These are phyloP conservation scores for Tephrocybe rancida DNA, from an alignment of 768 basidiomycete species.

Conservation along the genomic window DNA sequence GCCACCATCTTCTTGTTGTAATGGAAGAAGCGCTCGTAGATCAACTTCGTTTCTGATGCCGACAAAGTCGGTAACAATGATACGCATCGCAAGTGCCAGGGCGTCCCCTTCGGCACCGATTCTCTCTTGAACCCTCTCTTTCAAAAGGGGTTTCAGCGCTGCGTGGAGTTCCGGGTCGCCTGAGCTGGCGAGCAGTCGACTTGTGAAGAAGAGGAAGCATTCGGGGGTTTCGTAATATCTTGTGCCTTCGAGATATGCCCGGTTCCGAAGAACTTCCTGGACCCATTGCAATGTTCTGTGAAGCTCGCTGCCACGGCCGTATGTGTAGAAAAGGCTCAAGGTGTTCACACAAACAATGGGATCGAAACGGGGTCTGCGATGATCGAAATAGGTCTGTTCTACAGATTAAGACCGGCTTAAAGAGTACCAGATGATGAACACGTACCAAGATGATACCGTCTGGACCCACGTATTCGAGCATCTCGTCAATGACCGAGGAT, in stretches of 20 bases:
- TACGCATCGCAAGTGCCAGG: slow-evolving; percentile 58
- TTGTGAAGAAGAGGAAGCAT: slow-evolving; percentile 54
- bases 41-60: slow-evolving; percentile 47
- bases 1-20: slow-evolving; percentile 58
- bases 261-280: slow-evolving; percentile 47
- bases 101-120: slow-evolving; percentile 52
- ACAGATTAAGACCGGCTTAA: slow-evolving; percentile 4
- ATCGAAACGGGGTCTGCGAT: slow-evolving; percentile 51
- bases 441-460: slow-evolving; percentile 55
- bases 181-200: slow-evolving; percentile 41
- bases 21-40: slow-evolving; percentile 40
- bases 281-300: slow-evolving; percentile 49
- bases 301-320: slow-evolving; percentile 50
- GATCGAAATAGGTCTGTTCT: slow-evolving; percentile 53
- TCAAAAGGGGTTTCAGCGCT: slow-evolving; percentile 40
- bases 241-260: slow-evolving; percentile 57
- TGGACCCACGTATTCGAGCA: slow-evolving; percentile 48
- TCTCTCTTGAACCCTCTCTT: slow-evolving; percentile 49
- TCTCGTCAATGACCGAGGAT: slow-evolving; percentile 55
- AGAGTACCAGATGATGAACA: background rate
- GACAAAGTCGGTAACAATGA: slow-evolving; percentile 44
- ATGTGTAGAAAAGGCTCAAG: slow-evolving; percentile 49
- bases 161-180: slow-evolving; percentile 36
- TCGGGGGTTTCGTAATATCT: slow-evolving; percentile 56
- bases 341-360: slow-evolving; percentile 56